Base-by-base conservation (phyloP, 176 grass and related monocot genomes). In the maize (Zea mays) region DNA sequence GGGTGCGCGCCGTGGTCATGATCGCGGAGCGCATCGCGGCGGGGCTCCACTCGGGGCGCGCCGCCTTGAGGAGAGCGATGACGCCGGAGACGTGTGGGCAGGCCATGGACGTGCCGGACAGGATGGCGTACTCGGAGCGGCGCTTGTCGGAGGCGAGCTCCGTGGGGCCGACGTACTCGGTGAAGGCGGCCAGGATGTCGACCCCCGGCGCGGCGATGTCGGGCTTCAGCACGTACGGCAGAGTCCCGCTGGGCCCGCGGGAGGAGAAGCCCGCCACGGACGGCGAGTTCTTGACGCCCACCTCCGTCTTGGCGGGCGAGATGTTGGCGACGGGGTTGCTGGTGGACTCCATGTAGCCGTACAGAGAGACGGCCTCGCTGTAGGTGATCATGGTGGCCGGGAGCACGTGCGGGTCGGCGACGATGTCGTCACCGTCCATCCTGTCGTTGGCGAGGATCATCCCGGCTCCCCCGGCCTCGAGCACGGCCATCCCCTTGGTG, bases 81-180 rank as follows among this genome's bases (percentile, higher is more conserved):
- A 97, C 77, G 57, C 93, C 90, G 35, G 89, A 76, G 21, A 87
- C 44, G 47, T 97, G 93, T 5, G 90, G 93, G 76, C 90, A 88
- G 37, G 93, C 50, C 93, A 93, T 97, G 70, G 93, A 97, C 5
- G 93, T 90, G 20, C 90, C 88, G 12, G 86, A 92, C 16, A 93
- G 44, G 79, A 93, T 73, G 4, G 82, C 87, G 80, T 85, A 97
- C 63, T 82, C 85, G n/a, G 72, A 88, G 7, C 61, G 69, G 6
- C 82, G 88, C 16, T 17, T 33, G 76, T 80, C 88, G 33, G 10
- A 10, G 12, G 61, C 6, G 3, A 83, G 36, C 73, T 81, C 77
- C 1, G 86, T 37, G 2, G 57, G 84, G 80, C 85, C 67, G 16
- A 82, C 49, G 67, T 71, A 88, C 85, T 92, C 65, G 5, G 86